Percentiles rank a stretch among this genome's conserved stretches.
phyloP scores from a whole-genome alignment of 1,139 yeast genomes.

The Yamadazyma dendronema region DNA sequence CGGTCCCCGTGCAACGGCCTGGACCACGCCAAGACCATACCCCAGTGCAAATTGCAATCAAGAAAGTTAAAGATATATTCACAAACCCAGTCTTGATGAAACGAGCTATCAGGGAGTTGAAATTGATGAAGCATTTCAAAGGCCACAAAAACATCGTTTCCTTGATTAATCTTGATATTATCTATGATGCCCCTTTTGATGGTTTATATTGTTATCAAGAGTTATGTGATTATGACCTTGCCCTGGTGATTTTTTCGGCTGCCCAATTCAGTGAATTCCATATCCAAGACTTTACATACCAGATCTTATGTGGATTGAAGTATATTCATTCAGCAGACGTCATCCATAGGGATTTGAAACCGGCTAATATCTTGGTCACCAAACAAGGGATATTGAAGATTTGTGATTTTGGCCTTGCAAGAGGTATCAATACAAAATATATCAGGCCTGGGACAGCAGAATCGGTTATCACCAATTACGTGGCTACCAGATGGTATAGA shows the following conservation, averaged over 20 bases:
- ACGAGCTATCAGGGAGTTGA: constrained; percentile 76
- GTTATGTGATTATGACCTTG: constrained; percentile 75
- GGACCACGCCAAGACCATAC: constrained; percentile 2
- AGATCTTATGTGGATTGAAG: constrained; percentile 74
- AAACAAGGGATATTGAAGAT: constrained; percentile 69
- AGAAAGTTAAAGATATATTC: constrained; percentile 71
- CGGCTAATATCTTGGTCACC: constrained; percentile 79
- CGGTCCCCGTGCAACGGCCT: not conserved
- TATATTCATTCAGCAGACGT: constrained; percentile 85
- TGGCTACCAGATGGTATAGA: constrained; percentile 93
- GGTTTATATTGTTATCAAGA: constrained; percentile 85
- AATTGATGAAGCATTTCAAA: constrained; percentile 71
- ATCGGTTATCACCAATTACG: constrained; percentile 70
- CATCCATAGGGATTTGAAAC: constrained; percentile 82
- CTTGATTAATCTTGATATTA: constrained; percentile 71
- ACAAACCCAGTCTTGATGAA: constrained; percentile 61
- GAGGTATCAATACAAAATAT: constrained; percentile 54
- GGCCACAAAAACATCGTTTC: constrained; percentile 68
- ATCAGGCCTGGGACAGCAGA: constrained; percentile 23
- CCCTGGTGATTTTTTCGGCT: constrained; percentile 71
- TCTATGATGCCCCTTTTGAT: constrained; percentile 63
- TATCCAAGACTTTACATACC: constrained; percentile 72
- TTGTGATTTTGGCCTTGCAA: constrained; percentile 86
- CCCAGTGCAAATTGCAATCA: constrained; percentile 58
- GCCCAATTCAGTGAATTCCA: constrained; percentile 84